These are phyloP conservation scores for Globisporangium orthogonon DNA, from an alignment of 352 stramenopile genomes.

Conservation along the genomic window DNA sequence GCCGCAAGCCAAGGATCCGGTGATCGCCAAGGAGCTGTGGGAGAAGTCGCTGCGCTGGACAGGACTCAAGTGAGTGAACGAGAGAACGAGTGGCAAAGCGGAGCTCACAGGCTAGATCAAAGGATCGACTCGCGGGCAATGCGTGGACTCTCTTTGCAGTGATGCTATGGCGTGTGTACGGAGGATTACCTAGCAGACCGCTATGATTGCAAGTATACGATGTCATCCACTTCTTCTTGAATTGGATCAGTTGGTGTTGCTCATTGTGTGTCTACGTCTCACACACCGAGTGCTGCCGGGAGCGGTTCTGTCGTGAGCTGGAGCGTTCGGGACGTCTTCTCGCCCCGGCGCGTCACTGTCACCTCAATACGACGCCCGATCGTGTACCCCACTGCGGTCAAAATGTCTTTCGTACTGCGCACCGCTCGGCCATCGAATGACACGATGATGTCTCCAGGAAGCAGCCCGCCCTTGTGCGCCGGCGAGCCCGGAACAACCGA, in stretches of 20 bases:
- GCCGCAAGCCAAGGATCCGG: constrained; percentile 10
- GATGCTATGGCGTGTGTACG: too few relatives aligned
- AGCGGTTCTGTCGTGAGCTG: constrained; percentile 61
- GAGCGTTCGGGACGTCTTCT: constrained; percentile 35
- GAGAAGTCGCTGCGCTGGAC: constrained; percentile 17
- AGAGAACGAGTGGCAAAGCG: background rate
- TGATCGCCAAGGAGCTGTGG: constrained; percentile 20
- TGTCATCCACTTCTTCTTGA: too few relatives aligned
- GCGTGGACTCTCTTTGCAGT: too few relatives aligned
- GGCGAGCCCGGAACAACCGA: constrained; percentile 71
- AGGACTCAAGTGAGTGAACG: background rate
- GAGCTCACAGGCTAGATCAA: too few relatives aligned
- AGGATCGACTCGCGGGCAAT: too few relatives aligned
- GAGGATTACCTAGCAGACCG: too few relatives aligned
- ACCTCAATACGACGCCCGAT: constrained; percentile 68
- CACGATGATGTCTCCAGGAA: constrained; percentile 73
- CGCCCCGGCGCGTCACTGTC: constrained; percentile 53
- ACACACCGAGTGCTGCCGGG: constrained; percentile 22
- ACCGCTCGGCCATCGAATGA: constrained; percentile 69
- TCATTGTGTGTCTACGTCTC: background rate
- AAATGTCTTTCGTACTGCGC: constrained; percentile 70
- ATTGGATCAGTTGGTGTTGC: too few relatives aligned
- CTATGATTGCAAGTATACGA: too few relatives aligned
- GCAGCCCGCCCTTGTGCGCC: constrained; percentile 66
- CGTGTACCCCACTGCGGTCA: constrained; percentile 58